phyloP scores from a whole-genome alignment of 139 green algal genomes.

The Auxenochlorella pyrenoidosa region DNA sequence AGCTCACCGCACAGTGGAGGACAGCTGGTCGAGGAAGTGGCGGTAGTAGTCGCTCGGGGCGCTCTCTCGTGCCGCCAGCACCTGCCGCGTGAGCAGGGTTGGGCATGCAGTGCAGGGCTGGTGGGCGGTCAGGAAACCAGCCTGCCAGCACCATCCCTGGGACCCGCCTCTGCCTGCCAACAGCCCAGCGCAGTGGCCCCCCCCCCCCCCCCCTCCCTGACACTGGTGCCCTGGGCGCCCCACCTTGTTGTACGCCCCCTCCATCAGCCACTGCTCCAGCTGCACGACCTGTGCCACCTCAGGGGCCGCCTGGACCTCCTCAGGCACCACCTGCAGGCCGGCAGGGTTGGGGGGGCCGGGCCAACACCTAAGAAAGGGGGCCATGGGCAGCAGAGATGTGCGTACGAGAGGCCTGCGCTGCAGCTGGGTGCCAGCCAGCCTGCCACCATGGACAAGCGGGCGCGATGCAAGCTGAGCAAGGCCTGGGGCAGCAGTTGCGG shows the following conservation, averaged over 20 bases:
- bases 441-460: too few species aligned
- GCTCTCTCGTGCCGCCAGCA: neutral
- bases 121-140: neutral
- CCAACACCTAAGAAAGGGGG: neutral
- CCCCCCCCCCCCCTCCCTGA: too few species aligned
- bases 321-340: neutral
- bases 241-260: constrained; percentile 97
- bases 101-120: neutral
- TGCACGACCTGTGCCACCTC: constrained; percentile 67
- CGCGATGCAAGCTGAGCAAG: too few species aligned
- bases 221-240: neutral
- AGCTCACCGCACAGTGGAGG: constrained; percentile 79
- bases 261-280: constrained; percentile 97
- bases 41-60: constrained; percentile 52
- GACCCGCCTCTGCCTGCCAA: neutral
- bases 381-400: neutral
- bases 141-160: too few species aligned
- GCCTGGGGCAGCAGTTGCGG: too few species aligned
- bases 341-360: neutral
- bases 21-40: constrained; percentile 87
- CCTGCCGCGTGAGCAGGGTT: neutral
- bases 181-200: neutral
- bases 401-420: too few species aligned
- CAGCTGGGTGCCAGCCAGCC: too few species aligned
- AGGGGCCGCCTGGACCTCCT: neutral